A percentile compares a stretch with the other conserved stretches of the same genome.
Evolutionary conservation across 169 alveolate species (phyloP).

Genomic region (Theileria equi): DNA sequence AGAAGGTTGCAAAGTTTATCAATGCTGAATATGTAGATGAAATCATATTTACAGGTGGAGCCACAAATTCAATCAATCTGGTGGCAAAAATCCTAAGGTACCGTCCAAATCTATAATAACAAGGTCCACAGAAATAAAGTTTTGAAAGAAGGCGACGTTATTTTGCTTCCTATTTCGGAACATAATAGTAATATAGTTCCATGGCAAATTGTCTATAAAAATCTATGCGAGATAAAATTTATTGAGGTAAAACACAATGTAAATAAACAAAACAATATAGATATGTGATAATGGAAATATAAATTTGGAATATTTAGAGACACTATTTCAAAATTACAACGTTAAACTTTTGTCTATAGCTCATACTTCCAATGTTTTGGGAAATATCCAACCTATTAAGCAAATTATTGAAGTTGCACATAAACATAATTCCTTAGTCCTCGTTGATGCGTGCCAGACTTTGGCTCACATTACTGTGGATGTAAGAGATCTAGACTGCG

Average conservation of each 20-base stretch:
- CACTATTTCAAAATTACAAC: constrained; percentile 13
- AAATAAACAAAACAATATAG: not conserved
- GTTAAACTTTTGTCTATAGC: constrained; percentile 62
- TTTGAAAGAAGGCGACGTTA: constrained; percentile 57
- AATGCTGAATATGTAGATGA: constrained; percentile 47
- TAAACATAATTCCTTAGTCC: constrained; percentile 35
- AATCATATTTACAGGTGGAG: constrained; percentile 70
- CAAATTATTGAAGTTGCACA: constrained; percentile 41
- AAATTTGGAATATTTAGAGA: constrained; percentile 54
- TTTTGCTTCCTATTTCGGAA: constrained; percentile 63
- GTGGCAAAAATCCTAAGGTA: constrained; percentile 63
- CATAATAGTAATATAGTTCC: constrained; percentile 73
- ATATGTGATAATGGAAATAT: constrained; percentile 53
- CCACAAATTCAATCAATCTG: constrained; percentile 68
- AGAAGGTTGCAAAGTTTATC: constrained; percentile 51
- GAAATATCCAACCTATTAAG: constrained; percentile 53
- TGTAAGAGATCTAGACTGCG: constrained; percentile 45
- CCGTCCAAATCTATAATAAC: not conserved
- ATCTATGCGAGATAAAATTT: constrained; percentile 43
- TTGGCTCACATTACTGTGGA: constrained; percentile 58
- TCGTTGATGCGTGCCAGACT: constrained; percentile 74
- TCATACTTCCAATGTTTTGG: constrained; percentile 72
- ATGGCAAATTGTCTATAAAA: constrained; percentile 62
- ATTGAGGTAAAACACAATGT: constrained; percentile 31
- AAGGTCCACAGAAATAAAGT: constrained; percentile 11